Percentiles rank a stretch among this genome's conserved stretches.
These are phyloP conservation scores for Nicotiana noctiflora DNA, from an alignment of 257 asterid species.

Conservation along the genomic window DNA sequence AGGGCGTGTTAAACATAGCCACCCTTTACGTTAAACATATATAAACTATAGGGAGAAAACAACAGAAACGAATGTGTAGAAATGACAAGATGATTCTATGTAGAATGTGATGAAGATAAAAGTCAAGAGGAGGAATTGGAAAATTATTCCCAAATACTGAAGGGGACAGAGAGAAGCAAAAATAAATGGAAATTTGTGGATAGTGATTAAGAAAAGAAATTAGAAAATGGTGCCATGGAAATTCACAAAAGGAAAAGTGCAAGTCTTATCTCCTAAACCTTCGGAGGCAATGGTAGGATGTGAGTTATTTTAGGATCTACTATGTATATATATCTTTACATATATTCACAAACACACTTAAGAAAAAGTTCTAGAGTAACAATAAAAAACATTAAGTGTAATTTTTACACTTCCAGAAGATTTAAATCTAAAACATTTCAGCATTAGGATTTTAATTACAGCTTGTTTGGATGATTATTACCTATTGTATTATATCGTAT, in stretches of 20 bases:
- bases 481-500: too few species aligned
- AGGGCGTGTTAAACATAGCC: constrained; percentile 46
- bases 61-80: not conserved
- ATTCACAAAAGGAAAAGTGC: not conserved
- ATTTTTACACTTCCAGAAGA: not conserved
- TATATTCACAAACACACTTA: not conserved
- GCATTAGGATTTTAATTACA: not conserved
- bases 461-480: too few species aligned
- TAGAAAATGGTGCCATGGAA: not conserved
- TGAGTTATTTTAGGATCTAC: not conserved
- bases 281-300: not conserved
- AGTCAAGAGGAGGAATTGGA: not conserved
- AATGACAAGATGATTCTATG: not conserved
- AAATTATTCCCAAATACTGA: not conserved
- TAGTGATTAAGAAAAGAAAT: not conserved
- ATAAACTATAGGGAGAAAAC: not conserved
- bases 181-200: not conserved
- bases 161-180: not conserved
- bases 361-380: not conserved
- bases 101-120: not conserved
- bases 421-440: too few species aligned
- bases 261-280: not conserved
- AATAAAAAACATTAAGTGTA: not conserved
- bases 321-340: not conserved
- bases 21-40: not conserved